Evolutionary conservation across 352 stramenopile species (phyloP).

Genomic region (Stephanocyclus meneghinianus): DNA sequence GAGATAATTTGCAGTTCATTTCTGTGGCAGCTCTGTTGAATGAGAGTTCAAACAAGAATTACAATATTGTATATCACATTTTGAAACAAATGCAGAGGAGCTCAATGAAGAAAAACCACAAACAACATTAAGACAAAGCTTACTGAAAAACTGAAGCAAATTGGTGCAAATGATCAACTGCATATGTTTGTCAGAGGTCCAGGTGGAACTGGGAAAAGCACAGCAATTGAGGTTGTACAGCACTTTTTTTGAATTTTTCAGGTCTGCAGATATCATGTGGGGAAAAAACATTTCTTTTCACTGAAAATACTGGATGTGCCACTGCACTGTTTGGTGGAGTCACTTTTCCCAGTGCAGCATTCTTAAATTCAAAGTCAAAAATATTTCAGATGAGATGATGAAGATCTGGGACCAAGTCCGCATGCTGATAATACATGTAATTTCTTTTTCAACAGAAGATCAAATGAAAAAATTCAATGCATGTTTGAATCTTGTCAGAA

Average conservation of each 20-base stretch:
- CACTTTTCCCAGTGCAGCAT: too few species aligned
- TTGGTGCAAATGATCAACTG: too few species aligned
- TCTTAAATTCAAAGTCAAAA: too few species aligned
- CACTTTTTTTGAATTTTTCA: not conserved
- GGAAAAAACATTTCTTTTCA: slow-evolving; percentile 15
- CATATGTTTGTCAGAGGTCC: too few species aligned
- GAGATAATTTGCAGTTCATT: slow-evolving; percentile 12
- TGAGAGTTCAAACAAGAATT: not conserved
- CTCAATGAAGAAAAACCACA: not conserved
- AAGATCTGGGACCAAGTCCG: not conserved
- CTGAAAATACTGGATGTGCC: too few species aligned
- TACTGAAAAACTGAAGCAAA: too few species aligned
- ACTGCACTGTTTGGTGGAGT: too few species aligned
- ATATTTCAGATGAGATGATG: not conserved
- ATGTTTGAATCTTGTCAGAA: slow-evolving; percentile 53
- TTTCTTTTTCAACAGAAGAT: too few species aligned
- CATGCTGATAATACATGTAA: too few species aligned
- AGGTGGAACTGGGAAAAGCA: slow-evolving; percentile 26
- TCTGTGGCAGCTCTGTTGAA: too few species aligned
- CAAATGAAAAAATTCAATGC: slow-evolving; percentile 6
- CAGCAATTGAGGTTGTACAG: not conserved
- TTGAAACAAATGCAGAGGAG: not conserved
- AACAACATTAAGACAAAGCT: too few species aligned
- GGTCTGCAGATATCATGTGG: not conserved
- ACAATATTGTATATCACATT: not conserved